phyloP scores from a whole-genome alignment of 768 basidiomycete genomes.

The Trametes maxima region DNA sequence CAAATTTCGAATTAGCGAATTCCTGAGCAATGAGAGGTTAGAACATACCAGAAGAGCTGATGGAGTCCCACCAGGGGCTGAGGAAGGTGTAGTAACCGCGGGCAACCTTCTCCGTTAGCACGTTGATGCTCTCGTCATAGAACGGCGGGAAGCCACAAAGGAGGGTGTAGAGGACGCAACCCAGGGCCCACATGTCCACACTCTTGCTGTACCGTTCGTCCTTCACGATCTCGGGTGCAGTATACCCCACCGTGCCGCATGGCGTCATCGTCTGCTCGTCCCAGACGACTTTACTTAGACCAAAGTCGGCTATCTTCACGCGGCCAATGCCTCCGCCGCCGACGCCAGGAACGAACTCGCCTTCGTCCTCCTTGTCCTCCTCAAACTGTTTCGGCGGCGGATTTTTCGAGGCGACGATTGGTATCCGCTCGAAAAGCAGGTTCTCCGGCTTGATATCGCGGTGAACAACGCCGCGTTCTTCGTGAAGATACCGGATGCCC shows the following conservation, averaged over 20 bases:
- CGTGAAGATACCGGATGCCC: slow-evolving; percentile 93
- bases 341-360: slow-evolving; percentile 88
- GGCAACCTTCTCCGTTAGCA: slow-evolving; percentile 97
- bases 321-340: slow-evolving; percentile 97
- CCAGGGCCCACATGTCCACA: slow-evolving; percentile 99
- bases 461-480: slow-evolving; percentile 97
- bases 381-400: slow-evolving; percentile 85
- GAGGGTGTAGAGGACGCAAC: slow-evolving; percentile 98
- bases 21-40: neutral
- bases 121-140: slow-evolving; percentile 98
- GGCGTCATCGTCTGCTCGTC: slow-evolving; percentile 99
- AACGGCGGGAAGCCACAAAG: slow-evolving; percentile 98
- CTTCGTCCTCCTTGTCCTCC: slow-evolving; percentile 98
- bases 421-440: slow-evolving; percentile 89
- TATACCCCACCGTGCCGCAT: slow-evolving; percentile 99
- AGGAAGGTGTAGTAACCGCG: slow-evolving; percentile 97
- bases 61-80: slow-evolving; percentile 99
- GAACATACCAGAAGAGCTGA: slow-evolving; percentile 70
- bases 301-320: slow-evolving; percentile 99
- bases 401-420: slow-evolving; percentile 82
- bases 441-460: slow-evolving; percentile 99
- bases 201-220: slow-evolving; percentile 96
- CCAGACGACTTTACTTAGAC: slow-evolving; percentile 97
- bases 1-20: neutral
- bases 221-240: slow-evolving; percentile 99